Evolutionary conservation across 2,329 filamentous ascomycete species (phyloP).

Genomic region (Colletotrichum truncatum): DNA sequence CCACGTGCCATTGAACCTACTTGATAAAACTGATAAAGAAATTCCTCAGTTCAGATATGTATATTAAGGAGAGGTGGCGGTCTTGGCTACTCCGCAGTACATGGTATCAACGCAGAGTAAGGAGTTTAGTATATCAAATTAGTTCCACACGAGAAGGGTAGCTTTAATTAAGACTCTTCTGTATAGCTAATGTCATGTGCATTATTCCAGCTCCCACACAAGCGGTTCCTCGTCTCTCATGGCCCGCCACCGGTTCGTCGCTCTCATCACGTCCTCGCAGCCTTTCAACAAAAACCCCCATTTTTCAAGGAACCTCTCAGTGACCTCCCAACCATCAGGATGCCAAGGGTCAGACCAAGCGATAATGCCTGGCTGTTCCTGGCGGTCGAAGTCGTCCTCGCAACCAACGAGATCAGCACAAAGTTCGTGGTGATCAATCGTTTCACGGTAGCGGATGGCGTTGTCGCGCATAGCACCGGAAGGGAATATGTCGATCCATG

Average conservation of each 20-base stretch:
- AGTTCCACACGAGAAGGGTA: not conserved
- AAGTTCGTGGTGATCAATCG: slow-evolving; percentile 10
- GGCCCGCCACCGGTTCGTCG: slow-evolving; percentile 46
- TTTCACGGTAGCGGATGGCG: slow-evolving; percentile 29
- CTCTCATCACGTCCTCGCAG: slow-evolving; percentile 46
- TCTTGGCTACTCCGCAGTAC: too few relatives aligned
- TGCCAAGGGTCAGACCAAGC: slow-evolving; percentile 45
- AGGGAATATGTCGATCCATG: slow-evolving; percentile 44
- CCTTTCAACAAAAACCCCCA: slow-evolving; percentile 51
- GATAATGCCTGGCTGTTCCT: slow-evolving; percentile 24
- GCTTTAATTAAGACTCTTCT: not conserved
- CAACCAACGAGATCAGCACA: slow-evolving; percentile 18
- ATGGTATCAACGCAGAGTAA: too few relatives aligned
- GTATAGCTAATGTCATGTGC: not conserved
- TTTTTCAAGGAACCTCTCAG: slow-evolving; percentile 51
- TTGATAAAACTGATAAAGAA: slow-evolving; percentile 64
- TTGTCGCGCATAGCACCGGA: slow-evolving; percentile 39
- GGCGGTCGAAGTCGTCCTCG: not conserved
- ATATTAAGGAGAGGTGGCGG: slow-evolving; percentile 31
- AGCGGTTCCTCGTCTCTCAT: slow-evolving; percentile 16
- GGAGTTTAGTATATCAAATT: too few relatives aligned
- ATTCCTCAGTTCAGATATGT: slow-evolving; percentile 64
- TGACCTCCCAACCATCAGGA: slow-evolving; percentile 56
- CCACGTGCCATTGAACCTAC: slow-evolving; percentile 51
- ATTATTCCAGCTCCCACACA: slow-evolving; percentile 17